Conservation (phyloP, 2,329 filamentous ascomycete genomes). For the Aspergillus piperis region DNA sequence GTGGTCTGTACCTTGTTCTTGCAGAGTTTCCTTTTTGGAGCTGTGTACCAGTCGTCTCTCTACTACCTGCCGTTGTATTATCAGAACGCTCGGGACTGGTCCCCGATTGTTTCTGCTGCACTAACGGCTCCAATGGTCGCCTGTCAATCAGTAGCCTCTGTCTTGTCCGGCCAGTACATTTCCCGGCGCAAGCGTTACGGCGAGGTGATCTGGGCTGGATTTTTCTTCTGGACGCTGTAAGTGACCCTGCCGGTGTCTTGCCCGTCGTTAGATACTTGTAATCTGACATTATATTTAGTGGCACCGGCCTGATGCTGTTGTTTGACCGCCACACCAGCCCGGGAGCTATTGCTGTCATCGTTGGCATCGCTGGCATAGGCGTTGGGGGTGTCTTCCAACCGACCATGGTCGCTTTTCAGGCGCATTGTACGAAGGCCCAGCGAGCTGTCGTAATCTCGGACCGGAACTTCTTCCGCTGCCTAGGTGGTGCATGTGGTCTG, state of each 20-base stretch:
- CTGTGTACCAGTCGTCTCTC: constrained; percentile 60
- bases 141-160: constrained; percentile 44
- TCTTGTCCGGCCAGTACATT: constrained; percentile 59
- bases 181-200: constrained; percentile 59
- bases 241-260: constrained; percentile 5
- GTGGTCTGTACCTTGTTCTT: constrained; percentile 57
- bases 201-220: constrained; percentile 57
- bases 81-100: constrained; percentile 56
- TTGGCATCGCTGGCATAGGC: constrained; percentile 55
- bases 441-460: constrained; percentile 64
- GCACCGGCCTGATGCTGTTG: constrained; percentile 55
- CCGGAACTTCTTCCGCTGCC: constrained; percentile 63
- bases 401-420: constrained; percentile 59
- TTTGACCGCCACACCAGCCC: constrained; percentile 50
- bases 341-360: constrained; percentile 53
- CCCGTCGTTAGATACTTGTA: neutral
- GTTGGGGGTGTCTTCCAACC: constrained; percentile 57
- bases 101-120: constrained; percentile 52
- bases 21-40: constrained; percentile 62
- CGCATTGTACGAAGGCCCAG: constrained; percentile 58
- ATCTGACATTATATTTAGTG: constrained; percentile 29
- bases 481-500: constrained; percentile 61
- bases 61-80: constrained; percentile 66
- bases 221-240: constrained; percentile 50
- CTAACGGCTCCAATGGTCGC: constrained; percentile 54